Conservation (phyloP, 169 alveolate genomes). For the Theileria luwenshuni region DNA sequence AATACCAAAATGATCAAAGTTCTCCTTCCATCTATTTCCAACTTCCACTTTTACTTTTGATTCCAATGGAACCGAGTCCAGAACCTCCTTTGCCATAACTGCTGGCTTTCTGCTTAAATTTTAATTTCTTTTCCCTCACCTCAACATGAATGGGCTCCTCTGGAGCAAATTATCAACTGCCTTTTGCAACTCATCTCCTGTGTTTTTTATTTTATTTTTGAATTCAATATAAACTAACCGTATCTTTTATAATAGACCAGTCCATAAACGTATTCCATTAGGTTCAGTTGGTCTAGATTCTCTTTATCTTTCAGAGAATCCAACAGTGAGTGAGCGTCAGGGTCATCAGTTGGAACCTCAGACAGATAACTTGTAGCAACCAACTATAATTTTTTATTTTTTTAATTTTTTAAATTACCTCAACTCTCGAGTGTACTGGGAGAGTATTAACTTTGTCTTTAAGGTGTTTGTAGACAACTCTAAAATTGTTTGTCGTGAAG, state of each 20-base stretch:
- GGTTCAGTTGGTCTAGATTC: slow-evolving; percentile 33
- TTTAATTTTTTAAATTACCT: slow-evolving; percentile 7
- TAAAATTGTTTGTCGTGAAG: slow-evolving; percentile 34
- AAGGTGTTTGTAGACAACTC: slow-evolving; percentile 16
- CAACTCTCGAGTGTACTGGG: slow-evolving; percentile 28
- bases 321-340: slow-evolving; percentile 23
- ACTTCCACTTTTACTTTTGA: slow-evolving; percentile 21
- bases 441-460: slow-evolving; percentile 19
- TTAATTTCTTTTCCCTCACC: slow-evolving; percentile 19
- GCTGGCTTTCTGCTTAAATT: slow-evolving; percentile 36
- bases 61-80: slow-evolving; percentile 50
- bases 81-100: slow-evolving; percentile 58
- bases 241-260: slow-evolving; percentile 36
- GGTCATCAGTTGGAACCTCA: slow-evolving; percentile 2
- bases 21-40: slow-evolving; percentile 38
- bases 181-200: slow-evolving; percentile 25
- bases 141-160: slow-evolving; percentile 18
- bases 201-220: not conserved
- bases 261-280: slow-evolving; percentile 36
- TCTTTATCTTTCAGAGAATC: slow-evolving; percentile 4
- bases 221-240: not conserved
- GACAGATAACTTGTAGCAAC: slow-evolving; percentile 47
- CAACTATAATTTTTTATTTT: slow-evolving; percentile 26
- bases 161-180: slow-evolving; percentile 9
- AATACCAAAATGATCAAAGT: slow-evolving; percentile 38